Base-by-base conservation (phyloP, 768 basidiomycete species). In the Termitomyces sp. region DNA sequence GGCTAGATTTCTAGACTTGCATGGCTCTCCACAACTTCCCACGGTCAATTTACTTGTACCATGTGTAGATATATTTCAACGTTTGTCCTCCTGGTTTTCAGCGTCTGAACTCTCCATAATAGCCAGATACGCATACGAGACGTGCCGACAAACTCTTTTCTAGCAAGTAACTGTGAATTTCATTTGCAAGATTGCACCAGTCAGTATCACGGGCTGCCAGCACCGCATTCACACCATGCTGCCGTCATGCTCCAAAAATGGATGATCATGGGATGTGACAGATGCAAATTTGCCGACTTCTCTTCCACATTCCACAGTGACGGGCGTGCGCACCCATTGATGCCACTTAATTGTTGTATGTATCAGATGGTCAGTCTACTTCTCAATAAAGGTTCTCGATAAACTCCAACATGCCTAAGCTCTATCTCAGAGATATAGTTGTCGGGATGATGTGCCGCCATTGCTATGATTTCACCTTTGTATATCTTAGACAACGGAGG, bases 401-500 rank as follows among this genome's bases (percentile, higher is more conserved):
- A 13, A 48, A 48, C 12, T 22, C n/a, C n/a, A 20, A 13, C 24
- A 46, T 46, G 13, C 44, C 44, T 46, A 27, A 44, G 16, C 44
- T 27, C 18, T 8, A 46, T 46, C 13, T 16, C 32, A 14, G 22
- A 22, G 16, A 34, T 22, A 22, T 16, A 14, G 20, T 24, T 20
- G 5, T 22, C 20, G 20, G 31, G 20, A 48, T 32, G 18, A 48
- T 32, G 20, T 12, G 5, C n/a, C n/a, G 13, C 2, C 5, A 16
- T 24, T 12, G 6, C n/a, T n/a, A n/a, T 44, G 5, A 7, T 32
- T 20, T 31, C 29, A 12, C 18, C 16, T 20, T n/a, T 47, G 18
- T 26, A 47, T 20, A 12, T 27, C 16, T 75, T 62, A 82, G 22
- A 67, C 58, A 4, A 67, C 72, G 1, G 84, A 73, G 32, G 90